A percentile compares a stretch with the other conserved stretches of the same genome.
Evolutionary conservation across 345 rosid species (phyloP).

Genomic region (Populus pruinosa): DNA sequence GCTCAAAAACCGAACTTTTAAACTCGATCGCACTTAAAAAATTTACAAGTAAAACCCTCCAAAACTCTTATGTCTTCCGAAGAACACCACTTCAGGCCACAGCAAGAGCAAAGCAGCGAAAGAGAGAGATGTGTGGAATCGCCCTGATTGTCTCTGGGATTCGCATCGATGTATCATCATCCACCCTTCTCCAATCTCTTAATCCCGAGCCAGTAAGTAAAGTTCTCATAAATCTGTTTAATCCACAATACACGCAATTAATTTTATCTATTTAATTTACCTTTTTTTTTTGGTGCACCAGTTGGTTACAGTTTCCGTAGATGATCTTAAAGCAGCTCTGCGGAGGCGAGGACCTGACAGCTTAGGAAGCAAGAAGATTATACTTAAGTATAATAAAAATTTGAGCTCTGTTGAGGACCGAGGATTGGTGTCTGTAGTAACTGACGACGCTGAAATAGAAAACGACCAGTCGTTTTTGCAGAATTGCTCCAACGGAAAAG

Average conservation of each 20-base stretch:
- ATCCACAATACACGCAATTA: neutral
- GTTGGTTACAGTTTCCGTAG: constrained; percentile 36
- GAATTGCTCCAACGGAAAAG: constrained; percentile 10
- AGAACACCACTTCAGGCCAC: neutral
- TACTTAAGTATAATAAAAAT: constrained; percentile 24
- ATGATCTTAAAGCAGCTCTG: constrained; percentile 55
- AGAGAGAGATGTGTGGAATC: constrained; percentile 61
- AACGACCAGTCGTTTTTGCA: neutral
- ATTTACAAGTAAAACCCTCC: neutral
- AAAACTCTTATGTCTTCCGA: neutral
- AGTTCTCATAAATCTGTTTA: neutral
- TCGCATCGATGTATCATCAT: constrained; percentile 39
- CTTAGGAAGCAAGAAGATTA: constrained; percentile 49
- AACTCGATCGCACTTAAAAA: accelerated
- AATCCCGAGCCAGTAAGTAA: neutral
- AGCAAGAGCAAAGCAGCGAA: neutral
- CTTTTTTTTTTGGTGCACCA: neutral
- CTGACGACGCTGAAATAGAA: constrained; percentile 19
- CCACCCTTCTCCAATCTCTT: constrained; percentile 10
- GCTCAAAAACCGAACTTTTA: neutral
- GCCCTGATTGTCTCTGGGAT: constrained; percentile 59
- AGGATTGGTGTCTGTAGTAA: constrained; percentile 14
- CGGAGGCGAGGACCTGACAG: constrained; percentile 76
- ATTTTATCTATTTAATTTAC: neutral
- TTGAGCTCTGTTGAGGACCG: constrained; percentile 9